Evolutionary conservation across 306 rosid species (phyloP).

Genomic region (Prunus mume): DNA sequence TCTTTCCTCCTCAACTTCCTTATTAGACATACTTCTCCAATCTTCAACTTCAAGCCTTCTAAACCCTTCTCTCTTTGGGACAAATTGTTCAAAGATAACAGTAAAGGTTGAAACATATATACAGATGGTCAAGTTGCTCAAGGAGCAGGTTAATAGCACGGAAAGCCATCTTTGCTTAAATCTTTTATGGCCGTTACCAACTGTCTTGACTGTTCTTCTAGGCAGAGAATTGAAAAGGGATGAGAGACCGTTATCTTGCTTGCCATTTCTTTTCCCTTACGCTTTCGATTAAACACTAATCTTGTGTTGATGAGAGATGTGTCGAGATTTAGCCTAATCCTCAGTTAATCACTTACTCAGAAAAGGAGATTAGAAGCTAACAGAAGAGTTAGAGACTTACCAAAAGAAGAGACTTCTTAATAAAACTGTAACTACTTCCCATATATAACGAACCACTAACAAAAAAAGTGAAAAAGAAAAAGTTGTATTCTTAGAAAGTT

Average conservation of each 20-base stretch:
- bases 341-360: neutral
- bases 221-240: neutral
- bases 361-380: neutral
- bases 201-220: neutral
- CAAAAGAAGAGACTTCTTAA: neutral
- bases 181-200: neutral
- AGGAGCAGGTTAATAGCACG: neutral
- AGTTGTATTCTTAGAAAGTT: neutral
- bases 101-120: neutral
- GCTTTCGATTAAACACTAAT: neutral
- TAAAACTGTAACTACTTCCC: neutral
- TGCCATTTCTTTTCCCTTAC: neutral
- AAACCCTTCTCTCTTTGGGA: neutral
- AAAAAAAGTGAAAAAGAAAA: neutral
- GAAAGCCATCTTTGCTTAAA: neutral
- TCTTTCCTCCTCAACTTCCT: constrained; percentile 32
- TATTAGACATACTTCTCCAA: constrained; percentile 25
- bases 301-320: constrained; percentile 14
- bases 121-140: neutral
- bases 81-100: neutral
- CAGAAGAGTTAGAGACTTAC: neutral
- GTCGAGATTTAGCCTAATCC: neutral
- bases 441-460: neutral
- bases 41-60: neutral
- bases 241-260: neutral